Evolutionary conservation across 2,329 filamentous ascomycete genomes (phyloP).

Genomic region (Leptographium flavum): DNA sequence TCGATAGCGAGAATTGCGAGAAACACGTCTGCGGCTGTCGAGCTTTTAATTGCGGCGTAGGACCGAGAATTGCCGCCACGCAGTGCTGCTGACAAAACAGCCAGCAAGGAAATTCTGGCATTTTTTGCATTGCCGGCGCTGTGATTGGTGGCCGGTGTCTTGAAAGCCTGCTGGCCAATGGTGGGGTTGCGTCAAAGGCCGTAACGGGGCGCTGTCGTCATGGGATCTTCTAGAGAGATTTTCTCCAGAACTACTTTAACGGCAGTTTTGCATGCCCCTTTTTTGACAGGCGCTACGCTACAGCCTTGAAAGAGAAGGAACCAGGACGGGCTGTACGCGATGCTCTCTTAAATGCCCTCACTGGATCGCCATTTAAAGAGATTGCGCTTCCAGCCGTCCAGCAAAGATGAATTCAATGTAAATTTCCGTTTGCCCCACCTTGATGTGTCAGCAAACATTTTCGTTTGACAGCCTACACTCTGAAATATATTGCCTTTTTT

Average conservation of each 20-base stretch:
- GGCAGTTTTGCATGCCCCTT: no score
- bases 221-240: not conserved
- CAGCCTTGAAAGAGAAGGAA: no score
- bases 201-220: not conserved
- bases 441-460: not conserved
- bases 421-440: not conserved
- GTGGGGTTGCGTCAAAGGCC: not conserved
- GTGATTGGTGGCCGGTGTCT: not conserved
- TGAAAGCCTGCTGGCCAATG: not conserved
- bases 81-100: not conserved
- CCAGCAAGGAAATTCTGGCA: not conserved
- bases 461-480: no score
- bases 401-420: not conserved
- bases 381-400: no score
- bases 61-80: not conserved
- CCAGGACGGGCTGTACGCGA: no score
- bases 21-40: not conserved
- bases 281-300: no score
- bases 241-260: no score
- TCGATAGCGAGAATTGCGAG: not conserved
- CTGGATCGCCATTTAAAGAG: no score
- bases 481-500: not conserved
- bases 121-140: not conserved
- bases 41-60: not conserved
- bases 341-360: no score